phyloP scores from a whole-genome alignment of 805 yeast genomes.

The Hanseniaspora meyeri region DNA sequence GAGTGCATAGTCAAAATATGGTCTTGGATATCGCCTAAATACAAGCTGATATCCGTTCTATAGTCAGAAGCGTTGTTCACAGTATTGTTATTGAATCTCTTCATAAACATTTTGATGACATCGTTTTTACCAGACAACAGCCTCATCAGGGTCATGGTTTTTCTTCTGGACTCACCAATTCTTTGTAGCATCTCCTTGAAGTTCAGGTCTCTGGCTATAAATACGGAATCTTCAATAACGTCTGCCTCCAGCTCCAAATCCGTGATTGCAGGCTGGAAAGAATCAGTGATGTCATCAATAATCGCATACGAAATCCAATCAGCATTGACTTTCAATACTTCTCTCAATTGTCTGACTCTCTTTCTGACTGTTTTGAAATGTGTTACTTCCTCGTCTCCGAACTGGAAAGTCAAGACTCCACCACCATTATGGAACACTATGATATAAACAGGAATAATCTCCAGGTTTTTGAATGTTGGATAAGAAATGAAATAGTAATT shows the following conservation, averaged over 20 bases:
- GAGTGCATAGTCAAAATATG: conserved; percentile 94
- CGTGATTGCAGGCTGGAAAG: conserved; percentile 70
- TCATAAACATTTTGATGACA: conserved; percentile 90
- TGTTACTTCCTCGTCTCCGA: conserved; percentile 40
- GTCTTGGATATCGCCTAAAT: conserved; percentile 91
- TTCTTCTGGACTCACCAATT: conserved; percentile 80
- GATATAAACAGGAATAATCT: conserved; percentile 64
- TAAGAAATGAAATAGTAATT: conserved; percentile 90
- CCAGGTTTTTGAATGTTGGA: conserved; percentile 84
- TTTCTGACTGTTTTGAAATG: conserved; percentile 70
- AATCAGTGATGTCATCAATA: conserved; percentile 75
- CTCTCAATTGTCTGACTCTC: conserved; percentile 68
- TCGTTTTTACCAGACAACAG: conserved; percentile 87
- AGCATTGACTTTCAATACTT: conserved; percentile 63
- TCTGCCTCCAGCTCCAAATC: conserved; percentile 71
- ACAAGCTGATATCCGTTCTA: conserved; percentile 80
- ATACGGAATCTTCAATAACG: conserved; percentile 69
- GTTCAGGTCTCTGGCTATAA: conserved; percentile 62
- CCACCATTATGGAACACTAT: conserved; percentile 47
- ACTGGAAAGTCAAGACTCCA: conserved; percentile 59
- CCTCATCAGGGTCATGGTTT: conserved; percentile 86
- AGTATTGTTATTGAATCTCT: conserved; percentile 44
- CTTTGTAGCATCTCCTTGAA: conserved; percentile 63
- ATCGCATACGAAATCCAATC: conserved; percentile 77
- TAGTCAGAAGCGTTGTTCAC: conserved; percentile 8